phyloP scores from a whole-genome alignment of 441 rosid genomes.

The Melastoma candidum region DNA sequence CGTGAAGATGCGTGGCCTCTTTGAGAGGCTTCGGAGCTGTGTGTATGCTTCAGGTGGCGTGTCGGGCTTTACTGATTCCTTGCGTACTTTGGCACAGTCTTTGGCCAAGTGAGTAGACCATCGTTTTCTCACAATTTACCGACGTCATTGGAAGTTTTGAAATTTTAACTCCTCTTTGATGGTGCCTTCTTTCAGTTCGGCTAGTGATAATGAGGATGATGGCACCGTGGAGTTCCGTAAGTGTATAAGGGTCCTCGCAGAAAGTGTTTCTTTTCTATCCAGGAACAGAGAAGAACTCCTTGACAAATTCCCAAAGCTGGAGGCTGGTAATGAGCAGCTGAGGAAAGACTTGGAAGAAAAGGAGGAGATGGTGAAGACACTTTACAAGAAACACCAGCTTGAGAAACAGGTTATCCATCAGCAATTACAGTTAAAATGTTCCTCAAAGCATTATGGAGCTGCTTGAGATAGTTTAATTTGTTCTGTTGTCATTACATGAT shows the following conservation, averaged over 20 bases:
- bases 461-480: background rate
- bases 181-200: slow-evolving; percentile 40
- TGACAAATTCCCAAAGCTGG: slow-evolving; percentile 59
- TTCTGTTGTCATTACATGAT: background rate
- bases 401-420: slow-evolving; percentile 72
- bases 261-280: slow-evolving; percentile 66
- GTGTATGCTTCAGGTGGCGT: slow-evolving; percentile 56
- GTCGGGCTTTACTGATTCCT: slow-evolving; percentile 65
- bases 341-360: slow-evolving; percentile 74
- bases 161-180: too few relatives aligned
- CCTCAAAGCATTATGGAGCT: too few relatives aligned
- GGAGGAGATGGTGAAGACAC: slow-evolving; percentile 56
- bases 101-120: slow-evolving; percentile 59
- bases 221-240: slow-evolving; percentile 57
- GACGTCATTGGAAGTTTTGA: too few relatives aligned
- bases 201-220: slow-evolving; percentile 66
- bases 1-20: slow-evolving; percentile 71
- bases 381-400: slow-evolving; percentile 76
- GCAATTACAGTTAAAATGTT: slow-evolving; percentile 5
- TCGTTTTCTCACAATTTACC: slow-evolving; percentile 1
- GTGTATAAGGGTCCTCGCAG: slow-evolving; percentile 68
- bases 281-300: slow-evolving; percentile 68
- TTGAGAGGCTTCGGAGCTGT: slow-evolving; percentile 74
- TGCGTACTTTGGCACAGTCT: slow-evolving; percentile 75
- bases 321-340: slow-evolving; percentile 66